These are phyloP conservation scores for Fusarium veterinarium DNA, from an alignment of 2,329 filamentous ascomycete species.

Conservation along the genomic window DNA sequence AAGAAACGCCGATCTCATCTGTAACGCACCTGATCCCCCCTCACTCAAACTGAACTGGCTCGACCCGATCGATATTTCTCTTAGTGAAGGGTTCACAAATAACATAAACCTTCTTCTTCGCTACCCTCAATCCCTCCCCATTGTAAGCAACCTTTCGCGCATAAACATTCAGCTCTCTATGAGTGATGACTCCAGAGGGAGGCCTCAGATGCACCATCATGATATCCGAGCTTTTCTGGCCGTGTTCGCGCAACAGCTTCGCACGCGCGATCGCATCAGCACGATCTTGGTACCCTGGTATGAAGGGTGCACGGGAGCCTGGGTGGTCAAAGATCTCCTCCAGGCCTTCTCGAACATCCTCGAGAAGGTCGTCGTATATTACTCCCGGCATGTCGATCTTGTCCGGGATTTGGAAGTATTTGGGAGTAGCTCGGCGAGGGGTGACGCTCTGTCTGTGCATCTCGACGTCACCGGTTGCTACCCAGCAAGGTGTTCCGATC, in stretches of 20 bases:
- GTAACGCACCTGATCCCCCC: accelerated
- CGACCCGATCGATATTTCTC: not conserved
- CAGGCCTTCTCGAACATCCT: not conserved
- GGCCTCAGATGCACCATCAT: not conserved
- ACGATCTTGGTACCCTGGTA: not conserved
- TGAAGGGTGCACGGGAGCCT: not conserved
- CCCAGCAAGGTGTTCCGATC: not conserved
- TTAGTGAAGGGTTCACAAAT: not conserved
- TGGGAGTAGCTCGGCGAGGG: not conserved
- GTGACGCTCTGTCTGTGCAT: conserved; percentile 1
- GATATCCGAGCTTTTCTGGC: not conserved
- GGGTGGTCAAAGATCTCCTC: not conserved
- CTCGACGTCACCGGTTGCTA: not conserved
- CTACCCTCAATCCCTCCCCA: not conserved
- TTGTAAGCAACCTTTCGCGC: not conserved
- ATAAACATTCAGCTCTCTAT: not conserved
- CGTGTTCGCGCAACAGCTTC: not conserved
- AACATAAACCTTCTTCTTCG: not conserved
- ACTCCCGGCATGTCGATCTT: not conserved
- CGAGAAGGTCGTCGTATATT: not conserved
- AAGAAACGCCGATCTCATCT: not conserved
- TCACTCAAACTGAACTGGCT: not conserved
- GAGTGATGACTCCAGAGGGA: not conserved
- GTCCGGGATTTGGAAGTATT: not conserved
- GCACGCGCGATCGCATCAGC: not conserved